These are phyloP conservation scores for Micractinium sp. DNA, from an alignment of 139 green algal genomes.

Conservation along the genomic window DNA sequence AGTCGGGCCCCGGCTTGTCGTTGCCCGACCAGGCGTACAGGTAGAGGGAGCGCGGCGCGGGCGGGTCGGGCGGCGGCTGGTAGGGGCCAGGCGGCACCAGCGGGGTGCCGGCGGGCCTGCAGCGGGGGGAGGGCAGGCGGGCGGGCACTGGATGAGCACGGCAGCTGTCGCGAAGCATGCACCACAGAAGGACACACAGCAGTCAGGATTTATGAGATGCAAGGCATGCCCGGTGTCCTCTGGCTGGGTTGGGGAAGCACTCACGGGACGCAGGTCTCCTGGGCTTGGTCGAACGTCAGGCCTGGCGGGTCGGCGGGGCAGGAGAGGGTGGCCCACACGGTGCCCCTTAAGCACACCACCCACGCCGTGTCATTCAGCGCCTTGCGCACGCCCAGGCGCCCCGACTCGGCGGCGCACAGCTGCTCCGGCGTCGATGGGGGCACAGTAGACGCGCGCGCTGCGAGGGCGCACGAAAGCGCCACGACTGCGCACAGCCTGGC, in stretches of 20 bases:
- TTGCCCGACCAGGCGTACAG: background rate
- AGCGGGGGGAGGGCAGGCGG: background rate
- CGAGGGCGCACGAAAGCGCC: too few relatives aligned
- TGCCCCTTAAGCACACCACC: background rate
- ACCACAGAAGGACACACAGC: background rate
- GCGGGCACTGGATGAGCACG: background rate
- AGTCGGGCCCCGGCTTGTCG: conserved; percentile 2
- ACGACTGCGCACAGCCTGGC: too few relatives aligned
- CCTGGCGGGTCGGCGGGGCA: background rate
- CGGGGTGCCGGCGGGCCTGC: background rate
- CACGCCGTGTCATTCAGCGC: background rate
- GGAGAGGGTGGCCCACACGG: background rate
- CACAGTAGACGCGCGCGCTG: too few relatives aligned
- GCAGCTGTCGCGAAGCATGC: background rate
- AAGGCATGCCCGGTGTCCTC: too few relatives aligned
- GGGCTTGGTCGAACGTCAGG: background rate
- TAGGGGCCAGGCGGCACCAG: background rate
- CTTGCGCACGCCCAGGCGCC: background rate
- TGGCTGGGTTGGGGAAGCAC: too few relatives aligned
- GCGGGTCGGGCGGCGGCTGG: background rate
- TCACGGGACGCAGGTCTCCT: background rate
- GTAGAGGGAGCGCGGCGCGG: background rate
- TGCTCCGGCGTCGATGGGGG: background rate
- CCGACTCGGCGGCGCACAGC: background rate
- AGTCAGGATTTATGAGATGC: background rate